These are phyloP conservation scores for Ceratobasidium sp. DNA, from an alignment of 1,284 basidiomycete genomes.

Conservation along the genomic window DNA sequence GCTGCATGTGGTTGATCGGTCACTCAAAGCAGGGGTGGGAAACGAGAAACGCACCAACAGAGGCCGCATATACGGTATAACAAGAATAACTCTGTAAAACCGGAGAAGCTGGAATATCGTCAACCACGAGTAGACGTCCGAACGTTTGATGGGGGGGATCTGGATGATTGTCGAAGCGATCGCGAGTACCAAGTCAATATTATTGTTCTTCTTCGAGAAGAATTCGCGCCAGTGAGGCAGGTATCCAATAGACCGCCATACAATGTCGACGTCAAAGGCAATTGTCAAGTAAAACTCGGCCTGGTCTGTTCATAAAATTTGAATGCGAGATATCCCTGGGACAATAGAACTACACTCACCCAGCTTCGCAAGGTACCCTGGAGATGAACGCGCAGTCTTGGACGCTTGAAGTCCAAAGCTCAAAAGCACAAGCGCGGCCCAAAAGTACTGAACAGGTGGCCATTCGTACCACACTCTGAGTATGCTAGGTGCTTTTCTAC, in stretches of 20 bases:
- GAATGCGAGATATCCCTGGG: too few species aligned
- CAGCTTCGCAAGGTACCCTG: conserved; percentile 55
- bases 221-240: conserved; percentile 87
- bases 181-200: conserved; percentile 84
- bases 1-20: conserved; percentile 54
- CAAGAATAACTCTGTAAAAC: conserved; percentile 94
- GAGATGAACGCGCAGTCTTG: conserved; percentile 64
- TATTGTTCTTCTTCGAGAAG: conserved; percentile 73
- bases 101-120: conserved; percentile 88
- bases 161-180: conserved; percentile 83
- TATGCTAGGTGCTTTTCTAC: conserved; percentile 39
- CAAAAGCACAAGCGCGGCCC: conserved; percentile 77
- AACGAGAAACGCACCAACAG: conserved; percentile 65
- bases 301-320: conserved; percentile 54
- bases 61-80: conserved; percentile 84
- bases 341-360: conserved; percentile 43
- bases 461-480: conserved; percentile 40
- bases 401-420: conserved; percentile 83
- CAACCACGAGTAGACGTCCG: conserved; percentile 84
- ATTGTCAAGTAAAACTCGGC: conserved; percentile 84
- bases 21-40: conserved; percentile 39
- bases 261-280: conserved; percentile 89
- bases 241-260: conserved; percentile 74
- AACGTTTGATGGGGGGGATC: conserved; percentile 77
- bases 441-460: conserved; percentile 63